Conservation (phyloP, 371 early-diverging fungal species). For the Circinella minor region DNA sequence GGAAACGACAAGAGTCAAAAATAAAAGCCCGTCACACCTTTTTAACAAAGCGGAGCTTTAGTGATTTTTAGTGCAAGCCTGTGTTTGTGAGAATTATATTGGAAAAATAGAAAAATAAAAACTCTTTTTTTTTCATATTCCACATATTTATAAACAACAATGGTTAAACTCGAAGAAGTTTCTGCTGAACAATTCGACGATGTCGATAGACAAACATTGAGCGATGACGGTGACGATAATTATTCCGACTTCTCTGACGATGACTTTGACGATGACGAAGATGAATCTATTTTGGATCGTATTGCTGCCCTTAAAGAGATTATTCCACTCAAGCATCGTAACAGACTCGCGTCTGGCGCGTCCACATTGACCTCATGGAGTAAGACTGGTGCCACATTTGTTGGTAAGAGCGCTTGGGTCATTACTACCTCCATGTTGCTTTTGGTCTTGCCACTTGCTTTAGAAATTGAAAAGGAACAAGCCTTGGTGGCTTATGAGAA, state of each 20-base stretch:
- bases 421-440: conserved; percentile 78
- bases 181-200: conserved; percentile 52
- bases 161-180: conserved; percentile 63
- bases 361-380: conserved; percentile 61
- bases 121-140: conserved; percentile 1
- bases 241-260: conserved; percentile 64
- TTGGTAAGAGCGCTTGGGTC: conserved; percentile 84
- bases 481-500: conserved; percentile 79
- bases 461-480: conserved; percentile 79
- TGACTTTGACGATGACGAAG: conserved; percentile 55
- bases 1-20: too few species aligned
- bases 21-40: too few species aligned
- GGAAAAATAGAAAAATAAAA: conserved; percentile 1
- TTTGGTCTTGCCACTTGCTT: conserved; percentile 74
- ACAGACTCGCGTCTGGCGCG: conserved; percentile 54
- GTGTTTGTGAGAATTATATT: neutral
- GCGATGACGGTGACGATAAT: conserved; percentile 58
- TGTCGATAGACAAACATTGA: conserved; percentile 37
- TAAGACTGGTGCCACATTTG: conserved; percentile 60
- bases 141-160: conserved; percentile 19
- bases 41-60: too few species aligned
- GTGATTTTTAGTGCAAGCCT: neutral
- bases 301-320: conserved; percentile 78
- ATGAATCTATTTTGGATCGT: conserved; percentile 73
- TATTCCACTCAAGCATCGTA: conserved; percentile 72